phyloP scores from a whole-genome alignment of 2,329 filamentous ascomycete species.

The Fusarium xylarioides region DNA sequence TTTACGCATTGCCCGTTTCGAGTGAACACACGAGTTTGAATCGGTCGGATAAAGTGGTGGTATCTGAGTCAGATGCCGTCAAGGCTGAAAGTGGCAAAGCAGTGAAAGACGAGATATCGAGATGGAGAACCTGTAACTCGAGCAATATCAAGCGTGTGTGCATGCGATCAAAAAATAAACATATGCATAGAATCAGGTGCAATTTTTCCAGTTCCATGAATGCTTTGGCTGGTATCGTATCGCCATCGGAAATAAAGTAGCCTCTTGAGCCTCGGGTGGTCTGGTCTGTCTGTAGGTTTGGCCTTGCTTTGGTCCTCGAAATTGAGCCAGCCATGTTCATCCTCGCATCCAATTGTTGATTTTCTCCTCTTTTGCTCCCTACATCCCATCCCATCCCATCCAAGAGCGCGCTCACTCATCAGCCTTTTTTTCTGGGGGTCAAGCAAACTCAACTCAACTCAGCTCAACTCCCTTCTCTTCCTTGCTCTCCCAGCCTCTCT shows the following conservation, averaged over 20 bases:
- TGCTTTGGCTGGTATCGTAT: background rate
- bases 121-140: slow-evolving; percentile 19
- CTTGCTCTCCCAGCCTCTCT: background rate
- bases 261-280: slow-evolving; percentile 15
- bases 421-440: background rate
- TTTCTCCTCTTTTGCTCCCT: slow-evolving; percentile 16
- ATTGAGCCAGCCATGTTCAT: slow-evolving; percentile 28
- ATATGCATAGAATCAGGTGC: background rate
- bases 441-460: slow-evolving; percentile 14
- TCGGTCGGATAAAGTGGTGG: background rate
- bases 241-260: background rate
- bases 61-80: slow-evolving; percentile 36
- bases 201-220: background rate
- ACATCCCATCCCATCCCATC: slow-evolving; percentile 1
- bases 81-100: slow-evolving; percentile 31
- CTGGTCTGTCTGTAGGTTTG: slow-evolving; percentile 22
- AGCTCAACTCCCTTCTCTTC: slow-evolving; percentile 5
- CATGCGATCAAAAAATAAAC: background rate
- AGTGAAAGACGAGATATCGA: slow-evolving; percentile 8
- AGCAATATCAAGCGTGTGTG: background rate
- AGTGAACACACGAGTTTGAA: background rate
- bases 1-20: background rate
- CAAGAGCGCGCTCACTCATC: background rate
- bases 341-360: slow-evolving; percentile 26
- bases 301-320: slow-evolving; percentile 18